Base-by-base conservation (phyloP, 2,329 filamentous ascomycete species). In the Ophiocordyceps camponoti-saundersi region DNA sequence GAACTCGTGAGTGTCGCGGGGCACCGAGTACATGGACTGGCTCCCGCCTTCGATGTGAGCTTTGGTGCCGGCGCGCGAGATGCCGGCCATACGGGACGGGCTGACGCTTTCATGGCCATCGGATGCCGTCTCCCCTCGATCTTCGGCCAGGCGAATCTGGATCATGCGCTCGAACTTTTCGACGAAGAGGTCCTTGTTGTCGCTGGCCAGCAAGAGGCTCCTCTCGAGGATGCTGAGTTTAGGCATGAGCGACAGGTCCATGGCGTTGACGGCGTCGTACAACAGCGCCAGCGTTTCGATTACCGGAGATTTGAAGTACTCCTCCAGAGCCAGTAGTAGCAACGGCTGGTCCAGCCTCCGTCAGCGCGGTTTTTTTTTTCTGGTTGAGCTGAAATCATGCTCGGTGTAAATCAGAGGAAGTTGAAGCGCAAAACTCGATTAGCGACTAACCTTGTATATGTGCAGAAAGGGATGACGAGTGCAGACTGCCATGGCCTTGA, bases 401-500 rank as follows among this genome's bases (percentile, higher is more conserved):
- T 29, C 26, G 26, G 26, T 10, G 8, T 29, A 29, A 29, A 29
- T 29, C 26, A 29, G 11, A 29, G 26, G 26, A 29, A 29, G 26
- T 29, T 11, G 26, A 26, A 11, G 26, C 26, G 26, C 26, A 29
- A 29, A 29, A 29, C 26, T 29, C 5, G 26, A 3, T 18, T 11
- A 48, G 45, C 47, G 48, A 60, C 70, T 53, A 61, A 83, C 85
- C 75, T 98, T 98, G 70, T 98, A 98, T 52, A 98, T 98, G 65
- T 98, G 92, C 54, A 98, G 68, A 64, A 98, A 98, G 3, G 92
- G 89, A 69, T 98, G 92, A 42, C 92, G 75, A 8, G 92, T 98
- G 69, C 92, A 98, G 55, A 98, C 95, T 29, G 92, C 92, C 92
- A 98, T 98, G 41, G 92, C 87, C 62, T 96, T 96, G 49, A 96